A percentile compares a stretch with the other conserved stretches of the same genome.
phyloP scores from a whole-genome alignment of 768 basidiomycete species.

The Termitomyces sp. region DNA sequence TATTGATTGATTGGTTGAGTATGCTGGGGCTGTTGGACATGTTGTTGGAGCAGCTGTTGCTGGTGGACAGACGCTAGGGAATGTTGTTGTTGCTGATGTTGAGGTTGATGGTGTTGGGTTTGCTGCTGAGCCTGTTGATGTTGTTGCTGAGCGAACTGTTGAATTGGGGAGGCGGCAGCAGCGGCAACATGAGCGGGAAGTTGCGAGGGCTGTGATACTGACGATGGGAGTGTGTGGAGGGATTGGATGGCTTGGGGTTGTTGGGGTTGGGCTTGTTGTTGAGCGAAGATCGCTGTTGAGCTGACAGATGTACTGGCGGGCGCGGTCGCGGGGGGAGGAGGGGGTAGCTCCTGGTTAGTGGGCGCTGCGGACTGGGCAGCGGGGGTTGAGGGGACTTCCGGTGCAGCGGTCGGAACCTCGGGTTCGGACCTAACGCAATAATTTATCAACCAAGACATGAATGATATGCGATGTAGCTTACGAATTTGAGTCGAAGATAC shows the following conservation, averaged over 20 bases:
- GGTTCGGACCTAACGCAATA: constrained; percentile 10
- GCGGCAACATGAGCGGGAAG: constrained; percentile 21
- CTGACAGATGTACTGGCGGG: constrained; percentile 28
- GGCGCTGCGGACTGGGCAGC: constrained; percentile 22
- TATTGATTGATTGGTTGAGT: constrained; percentile 47
- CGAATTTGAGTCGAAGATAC: constrained; percentile 47
- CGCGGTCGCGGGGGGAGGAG: constrained; percentile 33
- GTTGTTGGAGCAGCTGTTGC: constrained; percentile 5
- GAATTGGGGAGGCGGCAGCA: constrained; percentile 30
- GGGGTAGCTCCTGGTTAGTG: constrained; percentile 25
- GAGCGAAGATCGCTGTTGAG: constrained; percentile 44
- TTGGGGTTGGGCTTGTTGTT: constrained; percentile 34
- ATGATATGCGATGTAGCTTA: constrained; percentile 28
- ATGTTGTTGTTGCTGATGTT: constrained; percentile 22
- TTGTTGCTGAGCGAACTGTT: constrained; percentile 36
- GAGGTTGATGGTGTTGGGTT: constrained; percentile 28
- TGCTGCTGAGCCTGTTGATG: constrained; percentile 30
- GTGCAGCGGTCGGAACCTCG: constrained; percentile 15
- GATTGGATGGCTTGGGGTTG: constrained; percentile 17
- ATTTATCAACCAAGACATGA: constrained; percentile 1
- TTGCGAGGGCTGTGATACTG: constrained; percentile 28
- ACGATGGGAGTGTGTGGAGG: constrained; percentile 18
- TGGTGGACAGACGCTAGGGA: constrained; percentile 11
- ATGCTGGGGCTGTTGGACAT: constrained; percentile 1
- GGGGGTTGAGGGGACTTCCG: constrained; percentile 30